Conservation (phyloP, 257 asterid species). For the Solanum infundibuliforme region DNA sequence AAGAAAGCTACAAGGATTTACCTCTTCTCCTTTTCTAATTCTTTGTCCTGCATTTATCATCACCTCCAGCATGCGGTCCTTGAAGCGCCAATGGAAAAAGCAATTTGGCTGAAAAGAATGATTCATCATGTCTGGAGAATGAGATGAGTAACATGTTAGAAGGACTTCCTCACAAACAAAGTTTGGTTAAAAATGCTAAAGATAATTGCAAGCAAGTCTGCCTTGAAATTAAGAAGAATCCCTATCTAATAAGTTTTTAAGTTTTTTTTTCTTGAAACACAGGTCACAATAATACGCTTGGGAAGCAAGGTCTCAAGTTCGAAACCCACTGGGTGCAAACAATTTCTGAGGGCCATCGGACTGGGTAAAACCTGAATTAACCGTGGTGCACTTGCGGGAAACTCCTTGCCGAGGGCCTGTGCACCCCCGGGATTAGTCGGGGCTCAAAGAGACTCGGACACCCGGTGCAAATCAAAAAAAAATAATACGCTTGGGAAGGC, state of each 20-base stretch:
- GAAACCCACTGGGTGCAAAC: no score
- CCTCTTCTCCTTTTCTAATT: slow-evolving; percentile 89
- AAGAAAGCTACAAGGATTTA: slow-evolving; percentile 15
- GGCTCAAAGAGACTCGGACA: no score
- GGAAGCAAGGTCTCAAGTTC: no score
- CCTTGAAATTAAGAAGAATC: neutral
- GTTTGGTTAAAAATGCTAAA: neutral
- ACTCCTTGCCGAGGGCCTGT: no score
- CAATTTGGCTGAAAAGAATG: slow-evolving; percentile 94
- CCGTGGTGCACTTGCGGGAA: no score
- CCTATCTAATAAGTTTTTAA: neutral
- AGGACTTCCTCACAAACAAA: neutral
- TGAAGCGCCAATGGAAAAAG: slow-evolving; percentile 98
- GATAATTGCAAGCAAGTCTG: neutral
- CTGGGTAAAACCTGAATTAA: no score
- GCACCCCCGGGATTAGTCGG: no score
- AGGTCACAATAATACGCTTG: neutral
- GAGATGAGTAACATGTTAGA: slow-evolving; percentile 2
- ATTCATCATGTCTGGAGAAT: slow-evolving; percentile 69
- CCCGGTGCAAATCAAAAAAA: no score
- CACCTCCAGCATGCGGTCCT: slow-evolving; percentile 98
- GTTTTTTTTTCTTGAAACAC: neutral
- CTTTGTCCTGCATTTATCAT: slow-evolving; percentile 91
- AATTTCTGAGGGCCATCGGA: no score
- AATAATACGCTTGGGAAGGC: neutral